Evolutionary conservation across 176 grass and related monocot species (phyloP).

Genomic region (Coix lacrymajobi): DNA sequence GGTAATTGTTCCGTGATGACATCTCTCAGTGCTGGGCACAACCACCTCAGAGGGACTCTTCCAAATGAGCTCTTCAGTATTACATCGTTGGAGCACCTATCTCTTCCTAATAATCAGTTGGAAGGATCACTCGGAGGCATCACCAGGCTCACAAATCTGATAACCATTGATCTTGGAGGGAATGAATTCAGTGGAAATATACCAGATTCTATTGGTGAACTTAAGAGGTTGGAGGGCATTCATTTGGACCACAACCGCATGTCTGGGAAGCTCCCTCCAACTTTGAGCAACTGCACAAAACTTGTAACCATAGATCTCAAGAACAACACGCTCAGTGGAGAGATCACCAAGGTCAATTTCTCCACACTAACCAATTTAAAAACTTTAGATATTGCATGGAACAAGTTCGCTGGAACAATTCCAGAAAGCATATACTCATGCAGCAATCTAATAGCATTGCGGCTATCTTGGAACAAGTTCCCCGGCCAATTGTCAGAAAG

Average conservation of each 20-base stretch:
- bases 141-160: constrained; percentile 26
- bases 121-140: neutral
- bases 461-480: neutral
- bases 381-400: constrained; percentile 18
- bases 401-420: constrained; percentile 26
- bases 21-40: constrained; percentile 18
- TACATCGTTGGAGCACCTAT: constrained; percentile 19
- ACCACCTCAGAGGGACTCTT: constrained; percentile 25
- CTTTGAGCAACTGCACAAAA: constrained; percentile 32
- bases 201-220: constrained; percentile 32
- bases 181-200: constrained; percentile 11
- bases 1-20: constrained; percentile 27
- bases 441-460: constrained; percentile 31
- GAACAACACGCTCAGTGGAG: constrained; percentile 20
- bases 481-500: constrained; percentile 3
- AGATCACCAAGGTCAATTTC: constrained; percentile 38
- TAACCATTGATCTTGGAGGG: constrained; percentile 23
- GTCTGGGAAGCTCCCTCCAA: constrained; percentile 21
- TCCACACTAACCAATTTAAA: constrained; percentile 21
- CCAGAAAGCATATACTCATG: constrained; percentile 57
- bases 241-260: constrained; percentile 21
- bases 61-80: constrained; percentile 19
- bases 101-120: constrained; percentile 20
- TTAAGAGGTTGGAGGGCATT: constrained; percentile 26
- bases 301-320: constrained; percentile 33